phyloP scores from a whole-genome alignment of 208 protist genomes.

The Tetramitus jugosus region DNA sequence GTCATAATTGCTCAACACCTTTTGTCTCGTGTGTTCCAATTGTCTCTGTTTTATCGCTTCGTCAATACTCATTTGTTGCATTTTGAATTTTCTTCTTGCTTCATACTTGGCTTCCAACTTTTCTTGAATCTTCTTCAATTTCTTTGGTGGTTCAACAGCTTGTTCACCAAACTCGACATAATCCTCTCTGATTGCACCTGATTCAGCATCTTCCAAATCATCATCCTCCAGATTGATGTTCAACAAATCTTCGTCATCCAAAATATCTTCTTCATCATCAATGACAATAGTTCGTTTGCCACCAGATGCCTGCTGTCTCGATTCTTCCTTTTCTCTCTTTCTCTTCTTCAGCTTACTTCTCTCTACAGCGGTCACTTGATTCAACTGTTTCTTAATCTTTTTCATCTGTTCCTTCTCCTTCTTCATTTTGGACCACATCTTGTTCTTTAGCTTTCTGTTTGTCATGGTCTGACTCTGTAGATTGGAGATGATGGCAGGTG shows the following conservation, averaged over 20 bases:
- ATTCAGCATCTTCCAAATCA: not conserved
- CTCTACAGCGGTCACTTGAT: not conserved
- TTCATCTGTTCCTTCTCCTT: not conserved
- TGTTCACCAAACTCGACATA: not conserved
- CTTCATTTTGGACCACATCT: not conserved
- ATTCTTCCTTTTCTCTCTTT: not conserved
- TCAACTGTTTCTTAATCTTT: not conserved
- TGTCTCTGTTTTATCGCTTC: not conserved
- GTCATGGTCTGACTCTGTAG: too few relatives aligned
- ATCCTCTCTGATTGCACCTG: too few relatives aligned
- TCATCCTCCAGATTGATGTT: not conserved
- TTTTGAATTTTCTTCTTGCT: not conserved
- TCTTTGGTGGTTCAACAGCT: not conserved
- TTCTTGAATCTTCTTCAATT: not conserved
- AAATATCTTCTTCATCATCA: not conserved
- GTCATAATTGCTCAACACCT: not conserved
- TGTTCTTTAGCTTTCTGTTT: not conserved
- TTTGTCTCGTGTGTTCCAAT: not conserved
- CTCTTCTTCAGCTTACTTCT: not conserved
- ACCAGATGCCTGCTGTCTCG: not conserved
- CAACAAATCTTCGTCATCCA: not conserved
- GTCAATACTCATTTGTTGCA: not conserved
- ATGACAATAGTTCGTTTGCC: too few relatives aligned
- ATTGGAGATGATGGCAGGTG: too few relatives aligned
- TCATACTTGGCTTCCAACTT: not conserved